phyloP scores from a whole-genome alignment of 345 rosid genomes.

The Eucalyptus marginata region DNA sequence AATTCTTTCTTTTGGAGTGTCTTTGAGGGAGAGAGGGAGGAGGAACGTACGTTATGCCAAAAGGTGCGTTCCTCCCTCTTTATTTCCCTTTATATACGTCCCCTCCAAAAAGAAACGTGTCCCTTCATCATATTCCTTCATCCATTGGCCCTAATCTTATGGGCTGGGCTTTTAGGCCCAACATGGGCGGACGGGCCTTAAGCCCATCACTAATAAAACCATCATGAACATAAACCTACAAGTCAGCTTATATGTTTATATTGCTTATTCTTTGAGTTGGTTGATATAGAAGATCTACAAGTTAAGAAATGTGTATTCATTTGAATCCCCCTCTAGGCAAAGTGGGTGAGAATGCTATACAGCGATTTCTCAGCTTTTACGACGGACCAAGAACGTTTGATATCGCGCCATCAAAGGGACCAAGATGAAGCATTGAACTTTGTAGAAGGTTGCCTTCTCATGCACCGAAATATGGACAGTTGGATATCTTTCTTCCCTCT shows the following conservation, averaged over 20 bases:
- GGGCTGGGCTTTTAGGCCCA: too few relatives aligned
- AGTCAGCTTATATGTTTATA: neutral
- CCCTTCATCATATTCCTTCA: too few relatives aligned
- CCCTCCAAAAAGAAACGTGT: too few relatives aligned
- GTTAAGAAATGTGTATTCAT: neutral
- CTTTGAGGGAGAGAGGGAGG: too few relatives aligned
- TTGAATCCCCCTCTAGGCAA: neutral
- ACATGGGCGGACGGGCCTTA: too few relatives aligned
- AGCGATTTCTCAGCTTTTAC: neutral
- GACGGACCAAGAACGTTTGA: conserved; percentile 1
- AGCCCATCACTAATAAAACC: too few relatives aligned
- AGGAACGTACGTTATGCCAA: too few relatives aligned
- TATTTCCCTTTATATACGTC: too few relatives aligned
- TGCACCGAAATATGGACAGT: neutral
- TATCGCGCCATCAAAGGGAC: neutral
- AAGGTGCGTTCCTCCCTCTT: too few relatives aligned
- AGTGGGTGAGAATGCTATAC: conserved; percentile 1
- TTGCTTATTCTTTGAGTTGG: neutral
- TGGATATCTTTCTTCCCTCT: neutral
- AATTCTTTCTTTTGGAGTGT: too few relatives aligned
- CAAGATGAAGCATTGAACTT: neutral
- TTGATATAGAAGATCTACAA: neutral
- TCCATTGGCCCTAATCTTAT: too few relatives aligned
- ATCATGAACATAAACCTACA: neutral
- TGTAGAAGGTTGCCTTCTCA: neutral